A percentile compares a stretch with the other conserved stretches of the same genome.
These are phyloP conservation scores for Rhododendron henanense DNA, from an alignment of 148 eudicot species.

Conservation along the genomic window DNA sequence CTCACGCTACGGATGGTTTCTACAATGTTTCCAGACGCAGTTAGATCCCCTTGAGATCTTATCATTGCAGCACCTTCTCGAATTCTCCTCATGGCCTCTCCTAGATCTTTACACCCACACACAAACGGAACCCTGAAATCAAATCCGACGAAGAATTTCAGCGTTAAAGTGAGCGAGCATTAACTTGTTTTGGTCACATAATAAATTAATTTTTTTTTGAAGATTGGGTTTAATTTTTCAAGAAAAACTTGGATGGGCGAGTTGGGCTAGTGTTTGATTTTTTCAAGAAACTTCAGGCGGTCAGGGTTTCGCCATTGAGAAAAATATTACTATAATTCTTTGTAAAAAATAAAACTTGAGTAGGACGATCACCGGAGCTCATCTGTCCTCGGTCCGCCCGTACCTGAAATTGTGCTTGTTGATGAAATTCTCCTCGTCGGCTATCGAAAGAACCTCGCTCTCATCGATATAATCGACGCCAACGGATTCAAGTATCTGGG, in stretches of 20 bases:
- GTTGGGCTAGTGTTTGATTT: background rate
- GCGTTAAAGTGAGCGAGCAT: too few species aligned
- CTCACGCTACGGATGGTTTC: slow-evolving; percentile 67
- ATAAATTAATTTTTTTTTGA: background rate
- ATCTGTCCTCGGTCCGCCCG: background rate
- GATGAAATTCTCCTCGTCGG: slow-evolving; percentile 52
- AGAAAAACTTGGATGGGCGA: background rate
- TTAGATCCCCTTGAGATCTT: slow-evolving; percentile 48
- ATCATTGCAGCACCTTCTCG: slow-evolving; percentile 74
- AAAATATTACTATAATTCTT: too few species aligned
- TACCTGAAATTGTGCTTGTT: slow-evolving; percentile 53
- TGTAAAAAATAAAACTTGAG: too few species aligned
- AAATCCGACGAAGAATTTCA: background rate
- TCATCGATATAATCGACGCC: slow-evolving; percentile 67
- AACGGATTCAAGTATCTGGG: slow-evolving; percentile 54
- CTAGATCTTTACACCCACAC: slow-evolving; percentile 53
- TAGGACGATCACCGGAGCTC: too few species aligned
- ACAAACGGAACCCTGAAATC: slow-evolving; percentile 41
- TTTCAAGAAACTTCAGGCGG: background rate
- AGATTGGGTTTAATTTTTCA: background rate
- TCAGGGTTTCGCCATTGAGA: background rate
- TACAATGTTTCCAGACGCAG: slow-evolving; percentile 37
- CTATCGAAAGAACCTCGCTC: slow-evolving; percentile 38
- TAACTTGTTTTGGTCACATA: too few species aligned
- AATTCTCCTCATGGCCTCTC: slow-evolving; percentile 56